Evolutionary conservation across 2,329 filamentous ascomycete genomes (phyloP).

Genomic region (Teratosphaeria destructans): DNA sequence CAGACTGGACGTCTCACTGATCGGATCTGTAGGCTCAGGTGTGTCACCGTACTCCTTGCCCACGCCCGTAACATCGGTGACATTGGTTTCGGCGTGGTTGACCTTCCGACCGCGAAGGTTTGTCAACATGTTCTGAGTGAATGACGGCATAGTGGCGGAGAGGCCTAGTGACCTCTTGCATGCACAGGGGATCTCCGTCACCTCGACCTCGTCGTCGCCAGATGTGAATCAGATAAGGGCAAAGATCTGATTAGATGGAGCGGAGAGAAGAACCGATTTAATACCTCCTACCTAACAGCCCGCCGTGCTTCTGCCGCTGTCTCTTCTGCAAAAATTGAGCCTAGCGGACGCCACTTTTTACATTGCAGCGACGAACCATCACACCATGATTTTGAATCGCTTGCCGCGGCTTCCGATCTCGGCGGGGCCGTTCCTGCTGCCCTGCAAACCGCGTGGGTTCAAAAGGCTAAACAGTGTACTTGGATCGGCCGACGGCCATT

Average conservation of each 20-base stretch:
- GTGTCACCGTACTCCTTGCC: neutral
- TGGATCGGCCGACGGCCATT: too few relatives aligned
- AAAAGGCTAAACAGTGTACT: neutral
- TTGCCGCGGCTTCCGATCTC: neutral
- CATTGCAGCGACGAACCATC: neutral
- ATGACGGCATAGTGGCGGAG: neutral
- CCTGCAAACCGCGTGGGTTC: neutral
- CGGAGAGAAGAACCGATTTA: neutral
- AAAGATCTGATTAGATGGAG: neutral
- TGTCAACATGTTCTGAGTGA: neutral
- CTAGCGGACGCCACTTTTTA: neutral
- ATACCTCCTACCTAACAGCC: neutral
- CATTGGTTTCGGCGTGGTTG: neutral
- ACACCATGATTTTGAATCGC: neutral
- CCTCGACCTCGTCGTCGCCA: neutral
- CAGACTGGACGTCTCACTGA: slow-evolving; percentile 15
- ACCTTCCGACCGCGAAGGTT: neutral
- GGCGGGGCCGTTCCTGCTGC: too few relatives aligned
- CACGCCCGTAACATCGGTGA: neutral
- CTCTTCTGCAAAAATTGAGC: neutral
- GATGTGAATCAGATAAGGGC: neutral
- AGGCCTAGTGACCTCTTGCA: neutral
- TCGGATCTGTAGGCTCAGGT: neutral
- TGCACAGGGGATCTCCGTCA: neutral
- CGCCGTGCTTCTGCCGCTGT: neutral